phyloP scores from a whole-genome alignment of 2,329 filamentous ascomycete species.

The Thelonectria discophora region DNA sequence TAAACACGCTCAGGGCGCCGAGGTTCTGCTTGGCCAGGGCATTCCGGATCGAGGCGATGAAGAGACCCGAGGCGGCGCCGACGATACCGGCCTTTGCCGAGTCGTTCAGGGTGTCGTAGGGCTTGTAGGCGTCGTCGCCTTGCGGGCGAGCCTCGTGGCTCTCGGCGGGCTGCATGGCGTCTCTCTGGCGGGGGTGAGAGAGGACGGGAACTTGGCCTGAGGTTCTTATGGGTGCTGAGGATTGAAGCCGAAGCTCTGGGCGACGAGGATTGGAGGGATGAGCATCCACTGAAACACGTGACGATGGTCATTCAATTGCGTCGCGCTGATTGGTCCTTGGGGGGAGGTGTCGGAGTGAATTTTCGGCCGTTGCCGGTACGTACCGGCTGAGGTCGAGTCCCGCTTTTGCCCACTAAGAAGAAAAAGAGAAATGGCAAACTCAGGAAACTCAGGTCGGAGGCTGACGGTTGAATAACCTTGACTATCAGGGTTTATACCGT shows the following conservation, averaged over 20 bases:
- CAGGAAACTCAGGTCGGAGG: conserved; percentile 11
- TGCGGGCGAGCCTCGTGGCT: conserved; percentile 40
- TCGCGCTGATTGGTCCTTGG: conserved; percentile 43
- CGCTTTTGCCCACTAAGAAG: conserved; percentile 31
- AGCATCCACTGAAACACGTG: conserved; percentile 46
- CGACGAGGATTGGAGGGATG: conserved; percentile 31
- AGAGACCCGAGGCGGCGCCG: conserved; percentile 73
- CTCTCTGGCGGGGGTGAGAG: conserved; percentile 18
- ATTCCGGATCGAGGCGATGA: conserved; percentile 84
- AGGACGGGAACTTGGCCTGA: conserved; percentile 40
- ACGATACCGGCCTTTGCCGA: conserved; percentile 71
- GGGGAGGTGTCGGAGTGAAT: conserved; percentile 15
- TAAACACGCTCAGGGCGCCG: conserved; percentile 82
- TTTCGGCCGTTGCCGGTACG: conserved; percentile 31
- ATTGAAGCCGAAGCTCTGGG: conserved; percentile 39
- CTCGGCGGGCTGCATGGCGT: conserved; percentile 48
- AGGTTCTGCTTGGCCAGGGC: conserved; percentile 84
- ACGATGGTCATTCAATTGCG: conserved; percentile 48
- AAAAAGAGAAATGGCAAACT: conserved; percentile 18
- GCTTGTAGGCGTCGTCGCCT: conserved; percentile 63
- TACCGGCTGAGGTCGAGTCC: conserved; percentile 18
- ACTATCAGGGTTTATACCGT: conserved; percentile 2
- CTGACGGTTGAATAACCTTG: not conserved
- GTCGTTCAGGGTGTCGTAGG: conserved; percentile 77
- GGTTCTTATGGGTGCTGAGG: conserved; percentile 37